These are phyloP conservation scores for Leishmania mexicana DNA, from an alignment of 208 protist genomes.

Conservation along the genomic window DNA sequence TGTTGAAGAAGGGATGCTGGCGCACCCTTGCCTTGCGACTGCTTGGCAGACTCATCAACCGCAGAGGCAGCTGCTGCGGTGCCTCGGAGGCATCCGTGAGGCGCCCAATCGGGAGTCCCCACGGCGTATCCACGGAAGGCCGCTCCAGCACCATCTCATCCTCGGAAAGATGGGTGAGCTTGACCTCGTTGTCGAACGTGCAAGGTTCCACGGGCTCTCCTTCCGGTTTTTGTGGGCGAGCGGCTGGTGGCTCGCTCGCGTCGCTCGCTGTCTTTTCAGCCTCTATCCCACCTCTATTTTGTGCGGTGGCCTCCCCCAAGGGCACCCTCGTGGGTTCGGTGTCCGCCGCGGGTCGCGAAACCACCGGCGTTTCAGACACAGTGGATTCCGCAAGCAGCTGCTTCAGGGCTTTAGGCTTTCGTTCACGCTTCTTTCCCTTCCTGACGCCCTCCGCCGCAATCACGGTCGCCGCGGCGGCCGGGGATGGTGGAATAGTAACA, in stretches of 20 bases:
- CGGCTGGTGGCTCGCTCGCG: background rate
- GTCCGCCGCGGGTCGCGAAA: background rate
- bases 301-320: background rate
- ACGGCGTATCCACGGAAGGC: conserved; percentile 39
- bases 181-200: conserved; percentile 57
- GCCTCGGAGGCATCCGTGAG: conserved; percentile 10
- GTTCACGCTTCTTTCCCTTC: background rate
- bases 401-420: background rate
- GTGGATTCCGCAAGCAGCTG: background rate
- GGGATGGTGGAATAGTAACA: background rate
- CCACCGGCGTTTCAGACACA: background rate
- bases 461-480: conserved; percentile 2
- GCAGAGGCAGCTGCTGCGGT: conserved; percentile 23
- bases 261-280: background rate
- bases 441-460: background rate
- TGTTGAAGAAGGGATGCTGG: conserved; percentile 44
- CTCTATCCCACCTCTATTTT: background rate
- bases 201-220: conserved; percentile 16
- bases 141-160: conserved; percentile 65
- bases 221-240: background rate
- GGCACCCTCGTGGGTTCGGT: background rate
- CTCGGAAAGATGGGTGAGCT: conserved; percentile 38
- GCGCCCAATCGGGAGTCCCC: conserved; percentile 51
- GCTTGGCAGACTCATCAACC: conserved; percentile 19
- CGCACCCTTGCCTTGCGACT: background rate